phyloP scores from a whole-genome alignment of 805 yeast species.

The Komagataella kurtzmanii region DNA sequence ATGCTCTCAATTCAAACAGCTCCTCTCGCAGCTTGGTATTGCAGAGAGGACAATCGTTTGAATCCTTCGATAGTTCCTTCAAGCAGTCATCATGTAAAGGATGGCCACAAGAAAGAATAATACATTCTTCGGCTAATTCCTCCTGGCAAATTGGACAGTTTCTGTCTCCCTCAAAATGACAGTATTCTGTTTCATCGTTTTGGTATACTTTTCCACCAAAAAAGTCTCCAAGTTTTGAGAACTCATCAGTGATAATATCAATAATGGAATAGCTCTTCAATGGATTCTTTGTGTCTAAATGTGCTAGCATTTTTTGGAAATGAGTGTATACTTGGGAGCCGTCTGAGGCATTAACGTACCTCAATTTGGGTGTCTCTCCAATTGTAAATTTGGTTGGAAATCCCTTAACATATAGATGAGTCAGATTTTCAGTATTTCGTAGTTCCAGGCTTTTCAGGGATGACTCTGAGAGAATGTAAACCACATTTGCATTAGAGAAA shows the following conservation, averaged over 20 bases:
- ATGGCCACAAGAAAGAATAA: background rate
- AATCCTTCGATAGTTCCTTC: background rate
- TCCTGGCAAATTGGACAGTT: background rate
- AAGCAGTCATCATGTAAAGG: background rate
- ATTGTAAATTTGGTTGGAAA: background rate
- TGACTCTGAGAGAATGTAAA: background rate
- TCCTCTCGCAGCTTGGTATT: background rate
- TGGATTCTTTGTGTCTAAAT: background rate
- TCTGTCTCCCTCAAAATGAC: background rate
- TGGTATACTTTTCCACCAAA: background rate
- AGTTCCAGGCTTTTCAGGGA: background rate
- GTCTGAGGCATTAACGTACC: background rate
- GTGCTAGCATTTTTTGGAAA: background rate
- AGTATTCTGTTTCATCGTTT: background rate
- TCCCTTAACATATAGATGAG: background rate
- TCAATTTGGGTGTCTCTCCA: background rate
- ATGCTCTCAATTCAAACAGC: background rate
- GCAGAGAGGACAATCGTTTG: background rate
- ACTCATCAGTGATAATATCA: background rate
- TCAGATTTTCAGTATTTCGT: background rate
- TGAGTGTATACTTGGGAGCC: background rate
- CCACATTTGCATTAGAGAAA: background rate
- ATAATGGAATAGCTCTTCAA: background rate
- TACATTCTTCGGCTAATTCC: background rate
- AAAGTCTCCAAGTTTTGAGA: background rate